Evolutionary conservation across 1,139 yeast genomes (phyloP).

Genomic region (Nakaseomyces sp.): DNA sequence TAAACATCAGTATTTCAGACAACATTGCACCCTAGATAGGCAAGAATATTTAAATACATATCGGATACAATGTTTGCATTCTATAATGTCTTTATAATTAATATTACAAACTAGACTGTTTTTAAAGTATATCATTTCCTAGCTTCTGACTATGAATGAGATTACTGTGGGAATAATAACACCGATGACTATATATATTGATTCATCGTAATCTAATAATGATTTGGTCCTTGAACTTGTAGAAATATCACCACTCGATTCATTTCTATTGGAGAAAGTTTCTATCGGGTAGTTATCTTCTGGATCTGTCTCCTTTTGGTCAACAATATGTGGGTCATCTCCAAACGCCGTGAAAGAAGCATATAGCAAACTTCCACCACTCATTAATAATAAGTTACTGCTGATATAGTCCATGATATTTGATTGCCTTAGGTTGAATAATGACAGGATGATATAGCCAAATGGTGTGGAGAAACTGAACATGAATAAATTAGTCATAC

Average conservation of each 20-base stretch:
- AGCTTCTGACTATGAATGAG: constrained; percentile 19
- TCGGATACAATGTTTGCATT: too few species aligned
- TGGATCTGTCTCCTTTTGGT: neutral
- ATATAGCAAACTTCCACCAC: constrained; percentile 31
- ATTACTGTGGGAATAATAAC: constrained; percentile 24
- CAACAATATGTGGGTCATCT: constrained; percentile 5
- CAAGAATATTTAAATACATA: too few species aligned
- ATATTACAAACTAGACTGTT: neutral
- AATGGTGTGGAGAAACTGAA: constrained; percentile 31
- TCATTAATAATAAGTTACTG: constrained; percentile 27
- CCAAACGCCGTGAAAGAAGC: constrained; percentile 30
- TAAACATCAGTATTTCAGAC: too few species aligned
- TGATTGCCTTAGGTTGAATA: constrained; percentile 21
- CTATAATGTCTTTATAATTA: too few species aligned
- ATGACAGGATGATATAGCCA: constrained; percentile 25
- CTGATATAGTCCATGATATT: constrained; percentile 26
- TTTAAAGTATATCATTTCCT: neutral
- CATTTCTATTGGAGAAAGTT: neutral
- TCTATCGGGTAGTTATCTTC: neutral
- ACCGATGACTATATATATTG: constrained; percentile 23
- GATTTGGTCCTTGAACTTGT: constrained; percentile 3
- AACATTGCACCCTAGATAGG: too few species aligned
- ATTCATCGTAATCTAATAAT: constrained; percentile 14
- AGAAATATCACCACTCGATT: neutral
- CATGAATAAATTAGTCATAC: constrained; percentile 25